phyloP scores from a whole-genome alignment of 805 yeast species.

The Starmerella vitae region DNA sequence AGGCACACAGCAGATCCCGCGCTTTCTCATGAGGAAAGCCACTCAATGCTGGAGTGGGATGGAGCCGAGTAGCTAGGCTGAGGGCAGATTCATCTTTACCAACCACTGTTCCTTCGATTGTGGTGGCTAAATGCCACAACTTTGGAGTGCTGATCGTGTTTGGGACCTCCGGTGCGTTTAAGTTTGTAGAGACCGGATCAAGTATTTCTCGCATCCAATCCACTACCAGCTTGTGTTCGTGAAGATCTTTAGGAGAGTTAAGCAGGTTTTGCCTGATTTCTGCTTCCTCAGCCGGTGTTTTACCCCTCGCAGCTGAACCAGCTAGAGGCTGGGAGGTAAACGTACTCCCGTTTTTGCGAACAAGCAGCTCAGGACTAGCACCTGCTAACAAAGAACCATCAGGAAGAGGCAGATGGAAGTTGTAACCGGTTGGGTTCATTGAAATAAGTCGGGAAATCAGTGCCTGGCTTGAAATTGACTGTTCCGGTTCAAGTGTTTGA shows the following conservation, averaged over 20 bases:
- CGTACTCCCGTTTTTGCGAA: constrained; percentile 5
- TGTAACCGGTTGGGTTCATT: constrained; percentile 10
- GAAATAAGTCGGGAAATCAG: constrained; percentile 3
- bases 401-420: constrained; percentile 12
- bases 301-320: constrained; percentile 12
- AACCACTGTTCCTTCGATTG: constrained; percentile 3
- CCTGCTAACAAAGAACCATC: constrained; percentile 8
- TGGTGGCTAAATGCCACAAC: constrained; percentile 13
- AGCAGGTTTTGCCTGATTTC: not conserved
- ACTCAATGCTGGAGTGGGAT: constrained; percentile 16
- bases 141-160: constrained; percentile 7
- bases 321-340: constrained; percentile 14
- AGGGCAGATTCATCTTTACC: constrained; percentile 2
- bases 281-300: not conserved
- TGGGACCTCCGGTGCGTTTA: constrained; percentile 4
- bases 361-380: constrained; percentile 12
- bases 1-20: constrained; percentile 2
- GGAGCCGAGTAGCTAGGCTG: constrained; percentile 8
- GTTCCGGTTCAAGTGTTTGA: constrained; percentile 1
- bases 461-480: constrained; percentile 1
- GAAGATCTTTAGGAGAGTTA: constrained; percentile 6
- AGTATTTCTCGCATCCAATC: constrained; percentile 10
- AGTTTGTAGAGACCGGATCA: not conserved
- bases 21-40: constrained; percentile 13
- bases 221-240: constrained; percentile 13